Conservation (phyloP, 805 yeast genomes). For the Candida nemodendra region DNA sequence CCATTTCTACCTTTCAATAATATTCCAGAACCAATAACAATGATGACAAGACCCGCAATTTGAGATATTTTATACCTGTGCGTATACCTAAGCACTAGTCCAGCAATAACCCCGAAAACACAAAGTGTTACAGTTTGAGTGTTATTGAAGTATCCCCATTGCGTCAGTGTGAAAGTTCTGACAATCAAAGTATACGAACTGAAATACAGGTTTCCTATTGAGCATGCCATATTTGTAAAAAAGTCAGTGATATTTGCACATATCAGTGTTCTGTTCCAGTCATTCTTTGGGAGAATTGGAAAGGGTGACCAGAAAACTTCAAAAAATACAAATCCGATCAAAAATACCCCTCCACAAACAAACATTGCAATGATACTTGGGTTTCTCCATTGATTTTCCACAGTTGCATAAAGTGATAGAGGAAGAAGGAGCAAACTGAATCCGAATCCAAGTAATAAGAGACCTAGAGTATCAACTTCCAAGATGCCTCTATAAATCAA, state of each 20-base stretch:
- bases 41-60: conserved; percentile 33
- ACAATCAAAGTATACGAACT: conserved; percentile 36
- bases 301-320: conserved; percentile 35
- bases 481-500: conserved; percentile 23
- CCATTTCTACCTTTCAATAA: conserved; percentile 17
- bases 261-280: conserved; percentile 38
- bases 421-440: conserved; percentile 40
- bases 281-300: conserved; percentile 39
- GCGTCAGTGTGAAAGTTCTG: conserved; percentile 28
- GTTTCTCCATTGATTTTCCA: conserved; percentile 34
- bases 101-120: conserved; percentile 38
- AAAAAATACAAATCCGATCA: conserved; percentile 30
- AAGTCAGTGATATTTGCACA: conserved; percentile 34
- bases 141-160: conserved; percentile 41
- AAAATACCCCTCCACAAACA: conserved; percentile 36
- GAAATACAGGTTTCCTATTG: conserved; percentile 27
- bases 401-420: conserved; percentile 34
- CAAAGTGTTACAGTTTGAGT: conserved; percentile 37
- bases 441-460: conserved; percentile 38
- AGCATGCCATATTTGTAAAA: conserved; percentile 4
- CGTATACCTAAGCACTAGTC: conserved; percentile 33
- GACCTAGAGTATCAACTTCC: conserved; percentile 41
- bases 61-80: conserved; percentile 40
- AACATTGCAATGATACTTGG: conserved; percentile 44
- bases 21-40: conserved; percentile 29